A percentile compares a stretch with the other conserved stretches of the same genome.
These are phyloP conservation scores for Coelastrella sp. DNA, from an alignment of 139 green algal genomes.

Conservation along the genomic window DNA sequence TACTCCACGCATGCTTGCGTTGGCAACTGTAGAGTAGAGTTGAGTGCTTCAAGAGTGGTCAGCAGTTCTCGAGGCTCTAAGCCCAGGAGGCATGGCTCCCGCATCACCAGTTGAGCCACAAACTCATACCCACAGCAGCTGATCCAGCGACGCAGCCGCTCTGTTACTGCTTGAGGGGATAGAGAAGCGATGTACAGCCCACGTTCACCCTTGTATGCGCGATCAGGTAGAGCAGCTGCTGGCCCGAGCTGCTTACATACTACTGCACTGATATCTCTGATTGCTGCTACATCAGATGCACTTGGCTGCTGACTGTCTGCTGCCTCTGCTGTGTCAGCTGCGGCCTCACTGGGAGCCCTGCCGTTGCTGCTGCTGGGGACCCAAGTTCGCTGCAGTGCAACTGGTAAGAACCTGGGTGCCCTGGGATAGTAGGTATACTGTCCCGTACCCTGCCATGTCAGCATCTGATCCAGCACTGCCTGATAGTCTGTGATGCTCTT, in stretches of 20 bases:
- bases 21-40: neutral
- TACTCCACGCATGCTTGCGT: neutral
- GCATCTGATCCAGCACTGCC: neutral
- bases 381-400: slow-evolving; percentile 30
- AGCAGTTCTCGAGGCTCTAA: slow-evolving; percentile 28
- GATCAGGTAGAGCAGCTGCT: neutral
- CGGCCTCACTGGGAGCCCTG: neutral
- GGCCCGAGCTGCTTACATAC: slow-evolving; percentile 15
- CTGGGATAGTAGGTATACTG: neutral
- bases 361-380: slow-evolving; percentile 2
- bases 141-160: neutral
- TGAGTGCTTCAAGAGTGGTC: slow-evolving; percentile 26
- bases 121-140: slow-evolving; percentile 17
- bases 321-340: neutral
- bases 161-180: neutral
- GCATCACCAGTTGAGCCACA: neutral
- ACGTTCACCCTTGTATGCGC: slow-evolving; percentile 13
- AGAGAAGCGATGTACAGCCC: neutral
- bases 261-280: neutral
- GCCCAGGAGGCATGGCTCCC: slow-evolving; percentile 31
- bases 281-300: neutral
- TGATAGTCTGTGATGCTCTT: slow-evolving; percentile 7
- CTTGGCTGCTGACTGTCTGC: neutral
- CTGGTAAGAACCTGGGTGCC: slow-evolving; percentile 22
- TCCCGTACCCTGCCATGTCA: neutral